Conservation (phyloP, 192 early-diverging fungal species). For the Jimgerdemannia flammicorona region DNA sequence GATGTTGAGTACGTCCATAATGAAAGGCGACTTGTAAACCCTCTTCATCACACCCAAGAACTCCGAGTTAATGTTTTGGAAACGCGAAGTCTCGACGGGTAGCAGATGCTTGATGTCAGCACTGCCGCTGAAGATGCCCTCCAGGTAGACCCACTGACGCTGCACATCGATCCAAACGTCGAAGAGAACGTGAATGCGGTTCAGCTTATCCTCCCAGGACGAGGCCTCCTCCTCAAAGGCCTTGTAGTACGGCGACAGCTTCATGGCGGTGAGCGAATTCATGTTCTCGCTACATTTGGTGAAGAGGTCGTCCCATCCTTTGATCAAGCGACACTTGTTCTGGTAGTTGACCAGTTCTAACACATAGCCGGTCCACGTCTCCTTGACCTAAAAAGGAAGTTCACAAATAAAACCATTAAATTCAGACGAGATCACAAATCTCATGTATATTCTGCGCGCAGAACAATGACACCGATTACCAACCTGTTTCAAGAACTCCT, state of each 20-base stretch:
- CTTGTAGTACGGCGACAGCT: conserved; percentile 95
- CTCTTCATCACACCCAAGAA: conserved; percentile 99
- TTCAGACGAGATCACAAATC: no score
- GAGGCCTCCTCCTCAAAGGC: conserved; percentile 97
- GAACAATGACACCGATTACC: background rate
- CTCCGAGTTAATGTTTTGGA: conserved; percentile 97
- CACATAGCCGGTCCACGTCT: conserved; percentile 89
- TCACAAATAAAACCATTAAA: background rate
- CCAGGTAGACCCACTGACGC: conserved; percentile 99
- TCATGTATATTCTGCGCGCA: no score
- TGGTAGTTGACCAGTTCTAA: conserved; percentile 97
- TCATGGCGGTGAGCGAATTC: conserved; percentile 95
- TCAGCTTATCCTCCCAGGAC: conserved; percentile 95
- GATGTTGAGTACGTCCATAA: conserved; percentile 91
- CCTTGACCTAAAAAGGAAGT: conserved; percentile 43
- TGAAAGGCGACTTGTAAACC: conserved; percentile 97
- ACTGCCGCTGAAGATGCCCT: conserved; percentile 96
- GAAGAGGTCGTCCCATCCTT: conserved; percentile 98
- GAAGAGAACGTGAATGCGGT: conserved; percentile 92
- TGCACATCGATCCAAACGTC: conserved; percentile 99
- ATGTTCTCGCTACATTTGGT: conserved; percentile 94
- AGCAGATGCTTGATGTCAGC: conserved; percentile 97
- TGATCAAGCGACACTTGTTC: conserved; percentile 94
- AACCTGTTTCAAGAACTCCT: conserved; percentile 91
- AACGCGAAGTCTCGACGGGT: conserved; percentile 93